Base-by-base conservation (phyloP, 2,329 filamentous ascomycete species). In the Lachnellula subtilissima region DNA sequence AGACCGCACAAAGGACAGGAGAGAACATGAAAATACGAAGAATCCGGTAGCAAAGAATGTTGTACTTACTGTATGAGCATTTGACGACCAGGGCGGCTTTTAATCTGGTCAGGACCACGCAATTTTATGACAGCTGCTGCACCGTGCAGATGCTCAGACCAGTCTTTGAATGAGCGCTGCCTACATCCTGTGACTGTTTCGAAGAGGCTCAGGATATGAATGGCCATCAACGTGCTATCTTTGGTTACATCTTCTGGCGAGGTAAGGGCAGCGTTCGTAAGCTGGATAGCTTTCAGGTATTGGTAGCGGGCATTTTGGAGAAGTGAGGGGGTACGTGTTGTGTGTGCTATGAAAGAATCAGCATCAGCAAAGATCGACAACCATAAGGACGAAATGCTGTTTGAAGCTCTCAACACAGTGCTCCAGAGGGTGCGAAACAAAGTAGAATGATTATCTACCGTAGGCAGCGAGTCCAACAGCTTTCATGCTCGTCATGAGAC, bases 381-480 rank as follows among this genome's bases (percentile, higher is more conserved):
- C 15, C 17, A 6, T 17, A 17, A n/a, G 37, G n/a, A 40, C 15
- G 15, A 17, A 40, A 40, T 15, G 5, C 37, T 17, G 14, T 40
- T 17, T 3, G 5, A 12, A 9, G 4, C 9, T 32, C 28, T 9
- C 28, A 32, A 4, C 28, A 32, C 9, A 32, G 28, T 9, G 9
- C 9, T 32, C 4, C 9, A 32, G 9, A 32, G 15, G n/a, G n/a
- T 15, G 15, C 5, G 37, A 17, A 40, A 40, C 17, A 40, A 40
- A 17, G n/a, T n/a, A 40, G 37, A 40, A 17, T 17, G n/a, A 40
- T 40, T 40, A 40, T 15, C 37, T 17, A 17, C 37, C 76, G 48
- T 80, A 71, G 7, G 78, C 78, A 35, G 78, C 75, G 6, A 83
- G 70, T 14, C 80, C 80, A 6, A 83, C 80, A 5, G 80, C 79